Base-by-base conservation (phyloP, 176 grass and related monocot species). In the Juncus inflexus region DNA sequence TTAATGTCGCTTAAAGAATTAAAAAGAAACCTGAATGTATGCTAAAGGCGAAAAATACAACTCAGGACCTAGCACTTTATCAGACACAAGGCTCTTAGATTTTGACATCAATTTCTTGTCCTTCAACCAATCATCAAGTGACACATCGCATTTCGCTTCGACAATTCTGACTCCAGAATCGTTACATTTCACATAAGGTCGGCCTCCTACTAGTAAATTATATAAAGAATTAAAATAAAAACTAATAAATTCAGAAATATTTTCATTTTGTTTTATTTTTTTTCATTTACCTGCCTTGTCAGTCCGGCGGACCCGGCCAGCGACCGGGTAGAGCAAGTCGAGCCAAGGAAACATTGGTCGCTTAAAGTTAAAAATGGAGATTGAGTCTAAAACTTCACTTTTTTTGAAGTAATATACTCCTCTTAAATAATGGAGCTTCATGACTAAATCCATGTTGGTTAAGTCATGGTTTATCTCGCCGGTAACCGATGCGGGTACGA, bases 111-210 rank as follows among this genome's bases (percentile, higher is more conserved):
- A 11, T 69, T 65, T 69, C 75, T 74, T 79, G 49, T 70, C 73
- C 0, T 67, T 45, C 61, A 99, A 50, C 89, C 89, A 99, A 0
- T 90, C 86, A 15, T 45, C 89, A 12, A 99, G 63, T 4, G 36
- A 55, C 28, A 65, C 42, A 51, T 68, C 52, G 61, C 95, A 99
- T 52, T 15, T 80, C 12, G 83, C 85, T 80, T 99, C 95, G 2
- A 99, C 39, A 66, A 99, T 94, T 68, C 89, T 84, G 4, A 99
- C 85, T 53, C 95, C 95, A 41, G 77, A 99, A 77, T 99, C 95
- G 36, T 99, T 99, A 67, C 86, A 96, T 78, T 90, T 96, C 64
- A 96, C 76, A 70, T 80, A 86, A 0, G 87, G 87, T 4, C 81
- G 54, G 2, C 74, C 72, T 6, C 58, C 82, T 3, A 52, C 83